Evolutionary conservation across 768 basidiomycete species (phyloP).

Genomic region (Macrolepiota dolichaula): DNA sequence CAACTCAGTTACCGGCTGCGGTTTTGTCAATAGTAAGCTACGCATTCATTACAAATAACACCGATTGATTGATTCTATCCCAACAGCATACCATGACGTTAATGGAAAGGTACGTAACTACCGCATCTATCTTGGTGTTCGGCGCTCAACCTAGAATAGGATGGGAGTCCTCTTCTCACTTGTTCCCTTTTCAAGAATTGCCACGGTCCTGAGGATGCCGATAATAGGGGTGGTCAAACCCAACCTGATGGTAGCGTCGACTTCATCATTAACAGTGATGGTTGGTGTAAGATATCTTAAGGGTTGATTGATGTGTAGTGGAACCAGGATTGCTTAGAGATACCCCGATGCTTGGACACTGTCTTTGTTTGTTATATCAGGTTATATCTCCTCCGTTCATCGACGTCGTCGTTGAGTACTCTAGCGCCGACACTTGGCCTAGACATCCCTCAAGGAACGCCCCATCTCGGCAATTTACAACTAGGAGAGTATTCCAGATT

Average conservation of each 20-base stretch:
- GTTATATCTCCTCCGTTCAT: neutral
- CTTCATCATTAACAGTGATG: constrained; percentile 28
- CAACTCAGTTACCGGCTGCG: constrained; percentile 25
- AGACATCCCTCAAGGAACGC: too few species aligned
- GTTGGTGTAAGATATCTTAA: constrained; percentile 23
- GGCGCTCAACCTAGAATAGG: constrained; percentile 15
- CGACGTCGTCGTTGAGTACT: too few species aligned
- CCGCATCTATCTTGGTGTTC: neutral
- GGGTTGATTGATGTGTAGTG: neutral
- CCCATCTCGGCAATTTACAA: too few species aligned
- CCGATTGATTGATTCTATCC: neutral
- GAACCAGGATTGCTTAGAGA: neutral
- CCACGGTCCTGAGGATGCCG: constrained; percentile 24
- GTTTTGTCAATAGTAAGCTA: constrained; percentile 29
- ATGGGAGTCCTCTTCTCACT: constrained; percentile 31
- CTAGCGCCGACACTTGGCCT: too few species aligned
- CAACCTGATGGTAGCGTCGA: constrained; percentile 30
- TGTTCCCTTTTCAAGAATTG: constrained; percentile 30
- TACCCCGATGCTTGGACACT: neutral
- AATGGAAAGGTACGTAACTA: constrained; percentile 30
- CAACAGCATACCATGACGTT: constrained; percentile 30
- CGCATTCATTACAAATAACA: neutral
- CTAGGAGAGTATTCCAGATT: too few species aligned
- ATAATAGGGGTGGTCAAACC: constrained; percentile 30
- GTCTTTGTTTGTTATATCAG: neutral